A percentile compares a stretch with the other conserved stretches of the same genome.
Evolutionary conservation across 495 filamentous ascomycete species (phyloP).

Genomic region (Diplogelasinospora grovesii): DNA sequence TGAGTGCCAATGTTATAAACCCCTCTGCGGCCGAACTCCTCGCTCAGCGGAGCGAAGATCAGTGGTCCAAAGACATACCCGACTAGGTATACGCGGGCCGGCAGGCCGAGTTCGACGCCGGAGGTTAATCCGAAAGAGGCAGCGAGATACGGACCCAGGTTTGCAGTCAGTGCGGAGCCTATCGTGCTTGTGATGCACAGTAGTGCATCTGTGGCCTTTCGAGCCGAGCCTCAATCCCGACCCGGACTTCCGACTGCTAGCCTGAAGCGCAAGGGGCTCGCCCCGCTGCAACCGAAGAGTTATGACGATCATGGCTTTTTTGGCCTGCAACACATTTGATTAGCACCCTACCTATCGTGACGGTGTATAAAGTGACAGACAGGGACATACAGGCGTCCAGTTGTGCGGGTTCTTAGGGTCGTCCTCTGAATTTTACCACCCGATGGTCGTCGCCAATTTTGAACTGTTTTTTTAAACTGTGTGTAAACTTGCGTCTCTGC

Average conservation of each 20-base stretch:
- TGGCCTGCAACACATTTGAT: too few relatives aligned
- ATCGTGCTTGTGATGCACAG: conserved; percentile 16
- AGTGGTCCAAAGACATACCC: conserved; percentile 55
- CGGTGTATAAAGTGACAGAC: not conserved
- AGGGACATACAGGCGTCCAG: conserved; percentile 17
- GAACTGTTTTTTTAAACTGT: too few relatives aligned
- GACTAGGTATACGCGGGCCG: conserved; percentile 46
- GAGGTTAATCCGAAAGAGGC: conserved; percentile 10
- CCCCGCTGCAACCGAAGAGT: too few relatives aligned
- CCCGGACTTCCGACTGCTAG: too few relatives aligned
- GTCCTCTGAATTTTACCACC: too few relatives aligned
- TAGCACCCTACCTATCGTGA: too few relatives aligned
- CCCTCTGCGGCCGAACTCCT: conserved; percentile 69
- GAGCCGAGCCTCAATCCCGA: too few relatives aligned
- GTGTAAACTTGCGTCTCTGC: too few relatives aligned
- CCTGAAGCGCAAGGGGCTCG: too few relatives aligned
- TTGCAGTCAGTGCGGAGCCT: conserved; percentile 21
- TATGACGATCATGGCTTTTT: conserved; percentile 17
- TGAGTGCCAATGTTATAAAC: conserved; percentile 65
- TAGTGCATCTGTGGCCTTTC: conserved; percentile 12
- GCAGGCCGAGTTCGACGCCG: conserved; percentile 20
- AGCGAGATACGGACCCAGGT: conserved; percentile 16
- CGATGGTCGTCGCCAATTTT: too few relatives aligned
- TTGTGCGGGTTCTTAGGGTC: conserved; percentile 24
- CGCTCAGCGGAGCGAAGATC: conserved; percentile 41